Evolutionary conservation across 75 land plant genomes (phyloP), one percentile per base, ranked within the genome.

Genomic region (Ceratopteris richardii): DNA sequence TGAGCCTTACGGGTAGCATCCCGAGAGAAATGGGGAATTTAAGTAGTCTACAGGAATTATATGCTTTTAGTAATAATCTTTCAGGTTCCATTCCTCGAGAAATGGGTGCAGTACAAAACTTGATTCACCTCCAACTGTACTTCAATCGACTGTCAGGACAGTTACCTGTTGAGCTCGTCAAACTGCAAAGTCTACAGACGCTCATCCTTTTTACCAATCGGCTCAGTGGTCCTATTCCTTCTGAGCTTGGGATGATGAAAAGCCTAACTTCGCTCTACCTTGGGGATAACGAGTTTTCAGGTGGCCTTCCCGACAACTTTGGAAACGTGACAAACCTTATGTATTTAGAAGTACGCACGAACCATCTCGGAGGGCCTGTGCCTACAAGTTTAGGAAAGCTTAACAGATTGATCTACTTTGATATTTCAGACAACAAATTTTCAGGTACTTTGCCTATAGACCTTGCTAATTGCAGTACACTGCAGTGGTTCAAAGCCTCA

Each of bases 171-270:
- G 33, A 42, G 31, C 16, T 63, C 6, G 56, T 33, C 18, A 29
- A 29, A 5, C 25, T 63, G 5, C 24, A 27, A 29, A 63, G 27
- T 23, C 65, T 63, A 31, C 1, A 33, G 0, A 27, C 11, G 0
- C 59, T 85, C 29, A 66, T 82, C 29, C 25, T 85, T 25, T 64
- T 65, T 1, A 55, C 58, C 68, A 86, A 79, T 50, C 42, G 22
- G 0, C 56, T 84, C 27, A 31, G 41, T 6, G 87, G 84, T 2
- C 14, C 27, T 14, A 51, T 84, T 36, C 83, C 87, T 26, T 17
- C 42, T 1, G 59, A 73, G 63, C 61, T 82, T 37, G 81, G 72
- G 11, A 71, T 62, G 48, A 53, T 77, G 68, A 70, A 58, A 0
- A 37, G 29, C 40, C 67, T 81, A 23, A 28, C 67, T 0, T 41